Conservation (phyloP, 192 early-diverging fungal species). For the Tieghemiomyces parasiticus region DNA sequence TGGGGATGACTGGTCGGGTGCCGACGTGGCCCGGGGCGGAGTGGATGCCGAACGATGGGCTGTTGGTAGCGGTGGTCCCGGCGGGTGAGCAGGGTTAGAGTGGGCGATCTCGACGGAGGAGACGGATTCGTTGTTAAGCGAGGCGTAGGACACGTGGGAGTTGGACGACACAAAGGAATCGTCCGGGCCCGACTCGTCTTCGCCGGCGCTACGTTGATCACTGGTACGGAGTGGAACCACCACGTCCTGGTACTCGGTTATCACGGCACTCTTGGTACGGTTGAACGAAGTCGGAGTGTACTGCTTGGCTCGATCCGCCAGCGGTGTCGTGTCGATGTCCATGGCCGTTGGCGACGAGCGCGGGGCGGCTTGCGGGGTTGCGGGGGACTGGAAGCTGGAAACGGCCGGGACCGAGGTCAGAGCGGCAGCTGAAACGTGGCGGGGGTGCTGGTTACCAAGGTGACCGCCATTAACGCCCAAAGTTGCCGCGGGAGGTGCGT, state of each 20-base stretch:
- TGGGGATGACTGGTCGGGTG: background rate
- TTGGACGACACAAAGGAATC: slow-evolving; percentile 7
- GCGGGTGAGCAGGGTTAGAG: background rate
- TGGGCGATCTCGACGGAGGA: background rate
- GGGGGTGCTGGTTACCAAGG: too few relatives aligned
- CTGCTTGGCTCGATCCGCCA: slow-evolving; percentile 1
- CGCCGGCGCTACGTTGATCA: background rate
- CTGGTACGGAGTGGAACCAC: slow-evolving; percentile 5
- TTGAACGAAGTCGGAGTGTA: slow-evolving; percentile 10
- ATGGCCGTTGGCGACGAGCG: background rate
- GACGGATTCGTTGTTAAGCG: background rate
- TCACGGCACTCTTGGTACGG: background rate
- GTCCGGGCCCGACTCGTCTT: background rate
- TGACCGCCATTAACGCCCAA: too few relatives aligned
- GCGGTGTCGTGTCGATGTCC: background rate
- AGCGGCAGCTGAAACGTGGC: too few relatives aligned
- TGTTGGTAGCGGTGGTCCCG: too few relatives aligned
- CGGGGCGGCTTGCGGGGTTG: too few relatives aligned
- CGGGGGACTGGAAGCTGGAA: too few relatives aligned
- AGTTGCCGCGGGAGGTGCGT: too few relatives aligned
- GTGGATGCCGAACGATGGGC: background rate
- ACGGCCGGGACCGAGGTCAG: too few relatives aligned
- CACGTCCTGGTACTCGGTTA: slow-evolving; percentile 9
- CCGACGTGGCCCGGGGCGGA: background rate
- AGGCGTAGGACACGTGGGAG: slow-evolving; percentile 2